Conservation (phyloP, 176 grass and related monocot species). For the Eleusine indica region DNA sequence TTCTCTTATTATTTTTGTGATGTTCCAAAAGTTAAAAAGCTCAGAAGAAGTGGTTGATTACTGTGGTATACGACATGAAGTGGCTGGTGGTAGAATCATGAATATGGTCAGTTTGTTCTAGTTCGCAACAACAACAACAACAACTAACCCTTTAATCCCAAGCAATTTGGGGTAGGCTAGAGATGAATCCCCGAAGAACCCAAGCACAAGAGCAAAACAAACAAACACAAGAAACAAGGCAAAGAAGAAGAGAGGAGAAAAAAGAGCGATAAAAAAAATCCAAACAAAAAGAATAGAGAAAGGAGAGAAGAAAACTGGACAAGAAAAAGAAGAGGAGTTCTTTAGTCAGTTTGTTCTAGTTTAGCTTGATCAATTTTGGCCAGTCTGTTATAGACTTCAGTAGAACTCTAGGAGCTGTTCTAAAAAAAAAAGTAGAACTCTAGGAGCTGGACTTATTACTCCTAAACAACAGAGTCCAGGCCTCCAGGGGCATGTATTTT, state of each 20-base stretch:
- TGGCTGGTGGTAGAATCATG: not conserved
- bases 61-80: not conserved
- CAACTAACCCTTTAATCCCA: too few relatives aligned
- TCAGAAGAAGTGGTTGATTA: not conserved
- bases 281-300: too few relatives aligned
- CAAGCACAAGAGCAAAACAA: too few relatives aligned
- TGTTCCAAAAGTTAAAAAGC: not conserved
- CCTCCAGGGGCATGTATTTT: not conserved
- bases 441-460: slow-evolving; percentile 3
- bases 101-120: not conserved
- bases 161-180: too few relatives aligned
- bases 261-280: too few relatives aligned
- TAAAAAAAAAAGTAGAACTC: not conserved
- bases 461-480: not conserved
- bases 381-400: not conserved
- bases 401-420: not conserved
- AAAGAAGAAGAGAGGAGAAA: too few relatives aligned
- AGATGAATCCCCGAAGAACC: too few relatives aligned
- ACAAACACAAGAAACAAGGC: too few relatives aligned
- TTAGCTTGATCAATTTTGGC: slow-evolving; percentile 4
- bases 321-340: too few relatives aligned
- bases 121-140: too few relatives aligned
- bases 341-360: not conserved
- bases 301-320: too few relatives aligned
- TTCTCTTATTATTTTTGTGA: not conserved